A percentile compares a stretch with the other conserved stretches of the same genome.
phyloP scores from a whole-genome alignment of 2,329 filamentous ascomycete genomes.

The Penicillium brevicompactum region DNA sequence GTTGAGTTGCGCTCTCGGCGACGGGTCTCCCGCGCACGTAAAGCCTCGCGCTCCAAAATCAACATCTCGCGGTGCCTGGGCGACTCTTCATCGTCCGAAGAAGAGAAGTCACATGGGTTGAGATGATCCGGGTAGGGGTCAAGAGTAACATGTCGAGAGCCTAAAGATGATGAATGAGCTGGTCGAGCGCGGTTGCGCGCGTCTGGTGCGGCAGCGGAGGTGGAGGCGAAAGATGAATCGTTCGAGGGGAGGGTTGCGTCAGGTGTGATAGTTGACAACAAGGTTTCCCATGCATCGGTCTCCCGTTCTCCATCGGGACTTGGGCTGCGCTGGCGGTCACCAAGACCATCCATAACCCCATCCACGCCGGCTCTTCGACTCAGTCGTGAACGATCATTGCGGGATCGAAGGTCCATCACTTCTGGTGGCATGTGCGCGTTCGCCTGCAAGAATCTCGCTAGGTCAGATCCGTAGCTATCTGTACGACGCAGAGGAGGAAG shows the following conservation, averaged over 20 bases:
- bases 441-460: conserved; percentile 23
- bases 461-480: conserved; percentile 23
- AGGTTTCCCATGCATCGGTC: conserved; percentile 73
- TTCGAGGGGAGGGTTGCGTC: conserved; percentile 79
- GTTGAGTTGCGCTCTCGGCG: conserved; percentile 32
- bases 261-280: conserved; percentile 77
- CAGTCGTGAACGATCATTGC: conserved; percentile 24
- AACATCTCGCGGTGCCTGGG: neutral
- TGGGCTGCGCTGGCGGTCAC: conserved; percentile 81
- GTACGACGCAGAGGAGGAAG: conserved; percentile 28
- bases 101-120: conserved; percentile 41
- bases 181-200: neutral
- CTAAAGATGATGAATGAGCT: conserved; percentile 8
- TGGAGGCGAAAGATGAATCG: conserved; percentile 78
- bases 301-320: conserved; percentile 60
- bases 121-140: conserved; percentile 39
- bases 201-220: conserved; percentile 19
- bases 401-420: neutral
- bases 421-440: conserved; percentile 35
- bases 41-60: conserved; percentile 5
- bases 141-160: conserved; percentile 16
- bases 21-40: conserved; percentile 21
- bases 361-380: conserved; percentile 51
- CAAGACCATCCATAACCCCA: conserved; percentile 72
- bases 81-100: conserved; percentile 35